Conservation (phyloP, 306 rosid species). For the Begonia peltatifolia region DNA sequence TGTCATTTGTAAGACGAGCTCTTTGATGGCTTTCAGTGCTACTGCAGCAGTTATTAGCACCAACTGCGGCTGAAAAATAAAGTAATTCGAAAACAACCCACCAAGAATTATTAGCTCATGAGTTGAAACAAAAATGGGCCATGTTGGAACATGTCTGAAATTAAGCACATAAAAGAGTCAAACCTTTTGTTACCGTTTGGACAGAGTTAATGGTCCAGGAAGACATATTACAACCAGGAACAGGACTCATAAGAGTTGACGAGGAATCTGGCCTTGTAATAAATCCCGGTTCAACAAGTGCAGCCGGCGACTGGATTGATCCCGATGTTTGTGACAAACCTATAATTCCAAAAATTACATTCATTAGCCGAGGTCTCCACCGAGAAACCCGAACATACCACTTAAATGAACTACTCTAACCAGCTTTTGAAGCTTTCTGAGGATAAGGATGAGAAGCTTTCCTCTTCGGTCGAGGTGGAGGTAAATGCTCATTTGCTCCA, state of each 20-base stretch:
- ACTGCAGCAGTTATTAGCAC: conserved; percentile 60
- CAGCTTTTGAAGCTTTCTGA: conserved; percentile 84
- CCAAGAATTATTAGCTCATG: not conserved
- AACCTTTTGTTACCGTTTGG: conserved; percentile 35
- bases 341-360: conserved; percentile 29
- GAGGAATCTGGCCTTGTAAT: conserved; percentile 43
- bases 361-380: conserved; percentile 11
- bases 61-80: conserved; percentile 32
- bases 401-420: conserved; percentile 16
- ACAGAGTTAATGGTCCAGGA: conserved; percentile 43
- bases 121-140: not conserved
- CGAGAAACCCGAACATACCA: conserved; percentile 2
- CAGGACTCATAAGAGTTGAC: conserved; percentile 37
- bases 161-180: not conserved
- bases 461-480: conserved; percentile 96
- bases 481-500: conserved; percentile 83
- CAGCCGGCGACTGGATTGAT: conserved; percentile 50
- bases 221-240: conserved; percentile 29
- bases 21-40: conserved; percentile 52
- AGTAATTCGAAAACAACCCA: not conserved
- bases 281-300: conserved; percentile 53
- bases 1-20: conserved; percentile 30
- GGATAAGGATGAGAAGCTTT: conserved; percentile 98
- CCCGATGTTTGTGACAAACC: conserved; percentile 38
- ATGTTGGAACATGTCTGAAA: too few relatives aligned